Conservation (phyloP, 352 stramenopile genomes). For the Globisporangium camurandrum region DNA sequence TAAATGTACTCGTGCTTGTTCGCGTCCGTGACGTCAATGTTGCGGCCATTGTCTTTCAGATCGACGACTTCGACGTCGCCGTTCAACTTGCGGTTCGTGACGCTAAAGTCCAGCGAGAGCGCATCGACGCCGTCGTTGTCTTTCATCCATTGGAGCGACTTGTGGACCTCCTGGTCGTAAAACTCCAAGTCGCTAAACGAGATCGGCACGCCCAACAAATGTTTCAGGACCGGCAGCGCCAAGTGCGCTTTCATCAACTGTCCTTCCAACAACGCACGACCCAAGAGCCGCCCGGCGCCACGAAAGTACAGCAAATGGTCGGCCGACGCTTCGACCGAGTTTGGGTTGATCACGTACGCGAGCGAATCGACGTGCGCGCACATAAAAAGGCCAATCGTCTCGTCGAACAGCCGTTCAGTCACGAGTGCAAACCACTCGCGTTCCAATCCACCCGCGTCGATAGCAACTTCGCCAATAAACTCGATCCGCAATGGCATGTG, state of each 20-base stretch:
- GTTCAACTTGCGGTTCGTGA: conserved; percentile 71
- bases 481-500: conserved; percentile 84
- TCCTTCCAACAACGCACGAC: conserved; percentile 94
- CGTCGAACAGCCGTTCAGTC: conserved; percentile 80
- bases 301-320: conserved; percentile 98
- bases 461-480: conserved; percentile 84
- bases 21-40: conserved; percentile 89
- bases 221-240: conserved; percentile 79
- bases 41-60: conserved; percentile 73
- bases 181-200: conserved; percentile 88
- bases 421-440: conserved; percentile 87
- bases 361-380: conserved; percentile 73
- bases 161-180: conserved; percentile 83
- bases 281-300: conserved; percentile 91
- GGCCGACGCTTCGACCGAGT: conserved; percentile 76
- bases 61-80: conserved; percentile 77
- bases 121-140: conserved; percentile 76
- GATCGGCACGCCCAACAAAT: conserved; percentile 77
- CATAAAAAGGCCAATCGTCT: conserved; percentile 84
- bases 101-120: conserved; percentile 72
- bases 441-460: conserved; percentile 86
- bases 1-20: conserved; percentile 98
- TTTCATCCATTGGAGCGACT: conserved; percentile 79
- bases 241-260: conserved; percentile 87
- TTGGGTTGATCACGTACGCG: conserved; percentile 78